phyloP scores from a whole-genome alignment of 441 rosid species.

The Gossypium trilobum region DNA sequence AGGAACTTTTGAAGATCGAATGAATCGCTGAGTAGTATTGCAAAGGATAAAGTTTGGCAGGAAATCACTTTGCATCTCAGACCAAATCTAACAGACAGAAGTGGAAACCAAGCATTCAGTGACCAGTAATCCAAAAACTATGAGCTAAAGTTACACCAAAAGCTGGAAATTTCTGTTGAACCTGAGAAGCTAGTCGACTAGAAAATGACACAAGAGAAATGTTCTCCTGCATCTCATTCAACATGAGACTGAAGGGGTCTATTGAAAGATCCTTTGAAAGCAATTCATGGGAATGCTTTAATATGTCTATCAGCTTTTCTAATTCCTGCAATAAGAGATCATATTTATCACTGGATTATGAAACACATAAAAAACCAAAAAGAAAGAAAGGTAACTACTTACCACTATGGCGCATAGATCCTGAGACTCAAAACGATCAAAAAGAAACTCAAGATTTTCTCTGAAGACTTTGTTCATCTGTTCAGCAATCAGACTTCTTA shows the following conservation, averaged over 20 bases:
- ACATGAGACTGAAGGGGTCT: conserved; percentile 76
- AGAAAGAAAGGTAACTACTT: conserved; percentile 16
- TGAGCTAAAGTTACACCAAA: conserved; percentile 6
- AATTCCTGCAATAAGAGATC: conserved; percentile 59
- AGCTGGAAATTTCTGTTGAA: conserved; percentile 22
- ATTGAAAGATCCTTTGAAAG: conserved; percentile 73
- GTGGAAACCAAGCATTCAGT: not conserved
- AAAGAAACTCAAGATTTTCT: conserved; percentile 94
- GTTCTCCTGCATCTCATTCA: conserved; percentile 97
- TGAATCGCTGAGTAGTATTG: conserved; percentile 93
- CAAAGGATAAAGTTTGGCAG: conserved; percentile 94
- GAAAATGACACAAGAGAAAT: conserved; percentile 91
- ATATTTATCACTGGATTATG: conserved; percentile 9
- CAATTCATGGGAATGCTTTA: conserved; percentile 73
- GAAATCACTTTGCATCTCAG: conserved; percentile 98
- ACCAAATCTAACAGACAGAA: conserved; percentile 65
- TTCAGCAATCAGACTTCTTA: conserved; percentile 84
- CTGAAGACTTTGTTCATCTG: conserved; percentile 89
- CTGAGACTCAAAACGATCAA: conserved; percentile 94
- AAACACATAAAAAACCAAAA: conserved; percentile 15
- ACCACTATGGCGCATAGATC: conserved; percentile 95
- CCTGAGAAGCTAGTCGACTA: conserved; percentile 98
- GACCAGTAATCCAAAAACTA: conserved; percentile 1
- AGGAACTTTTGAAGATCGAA: conserved; percentile 73
- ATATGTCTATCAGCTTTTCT: conserved; percentile 70